Percentiles rank a stretch among this genome's conserved stretches.
phyloP scores from a whole-genome alignment of 176 grass and related monocot genomes.

The Calamus simplicifolius region DNA sequence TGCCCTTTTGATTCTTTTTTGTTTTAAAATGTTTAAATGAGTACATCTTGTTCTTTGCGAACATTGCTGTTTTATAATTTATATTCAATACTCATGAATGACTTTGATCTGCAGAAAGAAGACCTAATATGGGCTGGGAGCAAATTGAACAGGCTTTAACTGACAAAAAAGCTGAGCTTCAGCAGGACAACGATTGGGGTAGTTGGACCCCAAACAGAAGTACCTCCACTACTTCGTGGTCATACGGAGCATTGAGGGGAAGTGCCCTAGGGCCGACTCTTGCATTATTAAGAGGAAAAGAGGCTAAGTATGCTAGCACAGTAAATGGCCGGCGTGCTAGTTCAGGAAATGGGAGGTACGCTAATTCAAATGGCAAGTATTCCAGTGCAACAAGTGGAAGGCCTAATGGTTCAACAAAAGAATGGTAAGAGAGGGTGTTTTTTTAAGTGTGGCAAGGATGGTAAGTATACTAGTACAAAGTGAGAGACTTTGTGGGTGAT shows the following conservation, averaged over 20 bases:
- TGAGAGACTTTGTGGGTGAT: too few relatives aligned
- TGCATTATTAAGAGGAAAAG: constrained; percentile 50
- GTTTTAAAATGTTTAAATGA: background rate
- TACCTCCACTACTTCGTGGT: constrained; percentile 49
- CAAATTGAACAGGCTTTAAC: constrained; percentile 13
- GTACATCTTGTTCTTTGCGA: background rate
- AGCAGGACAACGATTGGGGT: constrained; percentile 50
- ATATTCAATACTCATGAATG: background rate
- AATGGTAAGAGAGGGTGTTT: too few relatives aligned
- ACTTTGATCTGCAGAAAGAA: constrained; percentile 17
- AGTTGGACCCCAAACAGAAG: constrained; percentile 34
- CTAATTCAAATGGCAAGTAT: too few relatives aligned
- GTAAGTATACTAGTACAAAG: too few relatives aligned
- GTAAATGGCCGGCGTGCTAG: too few relatives aligned
- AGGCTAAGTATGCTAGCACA: background rate
- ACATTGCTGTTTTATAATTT: background rate
- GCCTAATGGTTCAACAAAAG: too few relatives aligned
- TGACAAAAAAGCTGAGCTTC: constrained; percentile 29
- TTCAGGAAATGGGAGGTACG: too few relatives aligned
- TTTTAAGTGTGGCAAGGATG: too few relatives aligned
- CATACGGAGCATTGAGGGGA: constrained; percentile 60
- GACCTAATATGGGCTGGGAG: constrained; percentile 29
- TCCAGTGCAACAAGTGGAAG: too few relatives aligned
- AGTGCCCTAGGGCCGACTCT: constrained; percentile 73
- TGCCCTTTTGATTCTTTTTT: background rate